Evolutionary conservation across 345 rosid genomes (phyloP), one percentile per base, ranked within the genome.

Genomic region (Erysimum cheiranthoides): DNA sequence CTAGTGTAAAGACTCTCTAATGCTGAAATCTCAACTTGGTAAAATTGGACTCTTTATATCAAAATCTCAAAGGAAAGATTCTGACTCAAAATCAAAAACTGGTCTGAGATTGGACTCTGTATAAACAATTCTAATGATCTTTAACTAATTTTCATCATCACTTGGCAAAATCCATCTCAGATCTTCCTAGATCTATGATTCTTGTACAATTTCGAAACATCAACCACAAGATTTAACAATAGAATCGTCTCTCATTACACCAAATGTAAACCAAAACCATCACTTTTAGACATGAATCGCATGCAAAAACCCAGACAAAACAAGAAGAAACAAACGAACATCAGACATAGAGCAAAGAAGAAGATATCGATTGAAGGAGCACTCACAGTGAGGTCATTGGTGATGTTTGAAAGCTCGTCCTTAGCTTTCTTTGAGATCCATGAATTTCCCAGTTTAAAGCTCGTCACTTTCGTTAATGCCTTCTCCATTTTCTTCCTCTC

Each of bases 351-450:
- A 71, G 30, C 5, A 70, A 70, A 72, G 14, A 11, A 39, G 8
- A 59, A 49, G 47, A 63, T 16, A 3, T 3, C 1, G 11, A 38
- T 31, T 66, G 1, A 21, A 35, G 13, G 11, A 58, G 31, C 5
- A 72, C 78, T 85, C 32, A 94, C 98, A 68, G 86, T 80, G 82
- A 94, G 71, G 75, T 94, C 98, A 60, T 84, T 92, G 65, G 93
- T 73, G 67, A 94, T 90, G 85, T 88, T 90, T 34, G 91, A 80
- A 80, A 94, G 68, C 85, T 94, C 98, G 68, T 86, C 91, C 79
- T 90, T 92, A 54, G 98, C 98, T 82, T 89, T 90, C 85, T 86
- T 94, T 1, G 98, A 89, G 86, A 94, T 88, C 98, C 98, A 94
- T 4, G 84, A 84, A 61, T 90, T 75, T 39, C 95, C 90, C 3